These are phyloP conservation scores for Paxillus involutus DNA, from an alignment of 768 basidiomycete genomes.

Conservation along the genomic window DNA sequence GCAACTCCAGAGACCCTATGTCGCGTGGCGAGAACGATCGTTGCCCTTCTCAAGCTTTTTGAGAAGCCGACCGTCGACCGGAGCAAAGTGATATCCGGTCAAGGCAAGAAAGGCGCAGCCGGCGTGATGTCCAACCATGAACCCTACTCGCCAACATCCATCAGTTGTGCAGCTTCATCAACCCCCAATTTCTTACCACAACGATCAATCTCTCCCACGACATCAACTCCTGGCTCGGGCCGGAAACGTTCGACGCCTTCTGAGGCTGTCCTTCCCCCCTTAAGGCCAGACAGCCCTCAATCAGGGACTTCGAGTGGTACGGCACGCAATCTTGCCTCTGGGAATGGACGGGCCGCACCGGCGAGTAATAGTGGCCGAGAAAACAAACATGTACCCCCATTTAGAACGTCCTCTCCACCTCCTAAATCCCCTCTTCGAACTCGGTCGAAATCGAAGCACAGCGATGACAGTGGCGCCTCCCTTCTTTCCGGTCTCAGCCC, in stretches of 20 bases:
- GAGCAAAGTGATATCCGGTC: conserved; percentile 46
- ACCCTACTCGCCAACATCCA: conserved; percentile 26
- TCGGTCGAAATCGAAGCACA: conserved; percentile 26
- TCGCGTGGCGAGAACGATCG: conserved; percentile 73
- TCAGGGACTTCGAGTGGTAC: conserved; percentile 39
- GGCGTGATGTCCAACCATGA: conserved; percentile 34
- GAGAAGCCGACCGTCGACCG: conserved; percentile 51
- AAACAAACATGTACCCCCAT: conserved; percentile 38
- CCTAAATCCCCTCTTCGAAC: conserved; percentile 56
- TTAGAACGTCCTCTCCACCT: conserved; percentile 33
- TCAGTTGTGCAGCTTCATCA: conserved; percentile 53
- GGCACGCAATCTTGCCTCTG: conserved; percentile 24
- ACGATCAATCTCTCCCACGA: conserved; percentile 39
- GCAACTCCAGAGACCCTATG: conserved; percentile 58
- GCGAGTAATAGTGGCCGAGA: conserved; percentile 25
- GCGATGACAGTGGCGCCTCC: conserved; percentile 6
- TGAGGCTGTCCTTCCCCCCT: conserved; percentile 44
- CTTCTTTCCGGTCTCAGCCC: conserved; percentile 18
- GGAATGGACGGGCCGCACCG: conserved; percentile 9
- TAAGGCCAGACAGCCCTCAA: conserved; percentile 58
- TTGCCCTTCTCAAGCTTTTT: conserved; percentile 62
- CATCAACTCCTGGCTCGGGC: conserved; percentile 25
- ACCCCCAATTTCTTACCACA: conserved; percentile 56
- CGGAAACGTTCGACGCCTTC: conserved; percentile 54
- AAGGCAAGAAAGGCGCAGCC: conserved; percentile 29